phyloP scores from a whole-genome alignment of 78 protist genomes.

The Dictyostelium intermedium region DNA sequence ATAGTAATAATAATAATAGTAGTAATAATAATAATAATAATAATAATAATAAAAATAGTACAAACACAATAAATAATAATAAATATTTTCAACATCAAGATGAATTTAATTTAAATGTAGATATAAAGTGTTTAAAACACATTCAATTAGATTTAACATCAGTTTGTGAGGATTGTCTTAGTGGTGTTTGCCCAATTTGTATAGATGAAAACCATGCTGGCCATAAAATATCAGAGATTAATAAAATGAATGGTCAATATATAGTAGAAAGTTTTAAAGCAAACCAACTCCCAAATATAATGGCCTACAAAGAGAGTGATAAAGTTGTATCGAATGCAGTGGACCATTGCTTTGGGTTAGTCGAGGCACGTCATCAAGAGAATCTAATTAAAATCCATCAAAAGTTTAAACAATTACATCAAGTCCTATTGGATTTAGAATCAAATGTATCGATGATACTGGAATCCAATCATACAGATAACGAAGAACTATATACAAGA shows the following conservation, averaged over 20 bases:
- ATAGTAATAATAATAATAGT: background rate
- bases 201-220: background rate
- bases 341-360: background rate
- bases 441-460: background rate
- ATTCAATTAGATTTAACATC: background rate
- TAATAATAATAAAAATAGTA: background rate
- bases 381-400: background rate
- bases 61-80: background rate
- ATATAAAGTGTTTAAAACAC: conserved; percentile 3
- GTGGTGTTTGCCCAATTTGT: background rate
- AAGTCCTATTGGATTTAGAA: background rate
- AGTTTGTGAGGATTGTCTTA: background rate
- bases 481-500: background rate
- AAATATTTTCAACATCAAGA: background rate
- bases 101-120: background rate
- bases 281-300: background rate
- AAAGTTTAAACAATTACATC: background rate
- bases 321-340: background rate
- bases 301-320: conserved; percentile 10
- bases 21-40: background rate
- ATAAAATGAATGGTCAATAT: background rate
- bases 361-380: background rate
- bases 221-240: background rate
- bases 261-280: background rate
- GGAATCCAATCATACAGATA: background rate